Base-by-base conservation (phyloP, 257 asterid species). In the Ajuga chamaepitys region DNA sequence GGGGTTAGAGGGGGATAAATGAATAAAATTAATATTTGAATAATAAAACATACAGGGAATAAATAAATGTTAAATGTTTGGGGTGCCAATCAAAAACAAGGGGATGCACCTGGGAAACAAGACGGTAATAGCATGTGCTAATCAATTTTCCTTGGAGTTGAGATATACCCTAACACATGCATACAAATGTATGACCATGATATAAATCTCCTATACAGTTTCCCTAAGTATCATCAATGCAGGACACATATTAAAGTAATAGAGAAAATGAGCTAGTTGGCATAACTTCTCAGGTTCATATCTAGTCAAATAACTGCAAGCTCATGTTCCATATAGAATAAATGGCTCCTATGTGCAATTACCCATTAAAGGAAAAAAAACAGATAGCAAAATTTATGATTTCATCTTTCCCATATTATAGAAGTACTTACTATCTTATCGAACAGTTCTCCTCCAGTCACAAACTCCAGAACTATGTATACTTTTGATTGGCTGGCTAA, bases 361-460 rank as follows among this genome's bases (percentile, higher is more conserved):
- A 53, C 45, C 26, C 45, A 55, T 17, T 45, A 42, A 42, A 46
- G 18, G 2, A 34, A 40, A 60, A 20, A 47, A 61, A 67, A 41
- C n/a, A n/a, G n/a, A n/a, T n/a, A n/a, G n/a, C n/a, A n/a, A n/a
- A n/a, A n/a, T n/a, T n/a, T 8, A 57, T 45, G 58, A 70, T 2
- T 53, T 50, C 17, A 14, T 18, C 48, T 54, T 52, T 16, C 40
- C 22, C 41, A 64, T 57, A 57, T 25, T 40, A 32, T 22, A 65
- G 32, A 72, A 44, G 37, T 67, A 59, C 94, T 79, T 80, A 89
- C 98, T 77, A 89, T 86, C 80, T 77, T 83, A 70, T 93, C 97
- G 60, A 82, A 93, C 63, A 93, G 89, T 78, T 87, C 95, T 72
- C 98, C 98, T 25, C 98, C 98, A 13, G 85, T 74, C 69, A 86